phyloP scores from a whole-genome alignment of 2,329 filamentous ascomycete species.

The Tolypocladium pustulatum region DNA sequence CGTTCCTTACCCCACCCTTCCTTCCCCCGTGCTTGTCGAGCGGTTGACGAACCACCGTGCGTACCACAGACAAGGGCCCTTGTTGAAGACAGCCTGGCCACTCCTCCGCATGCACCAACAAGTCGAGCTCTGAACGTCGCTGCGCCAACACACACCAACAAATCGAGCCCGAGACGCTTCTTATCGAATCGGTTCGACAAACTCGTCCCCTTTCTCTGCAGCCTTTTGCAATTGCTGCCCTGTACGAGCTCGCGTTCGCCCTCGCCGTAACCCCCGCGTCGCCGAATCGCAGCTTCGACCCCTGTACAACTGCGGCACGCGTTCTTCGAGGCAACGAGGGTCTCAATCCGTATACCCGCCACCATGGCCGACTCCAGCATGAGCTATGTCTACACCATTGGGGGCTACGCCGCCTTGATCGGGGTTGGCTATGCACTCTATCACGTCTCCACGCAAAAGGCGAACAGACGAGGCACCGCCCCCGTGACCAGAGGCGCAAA shows the following conservation, averaged over 20 bases:
- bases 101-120: constrained; percentile 12
- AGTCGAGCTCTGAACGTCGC: constrained; percentile 6
- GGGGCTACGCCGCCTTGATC: constrained; percentile 25
- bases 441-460: constrained; percentile 22
- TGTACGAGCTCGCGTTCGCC: neutral
- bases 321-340: neutral
- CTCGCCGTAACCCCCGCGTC: neutral
- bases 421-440: constrained; percentile 25
- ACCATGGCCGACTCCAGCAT: constrained; percentile 22
- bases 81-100: constrained; percentile 22
- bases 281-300: neutral
- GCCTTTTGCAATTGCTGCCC: neutral
- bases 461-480: constrained; percentile 18
- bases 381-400: constrained; percentile 24
- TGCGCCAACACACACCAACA: constrained; percentile 1
- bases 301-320: neutral
- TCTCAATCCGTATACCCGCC: neutral
- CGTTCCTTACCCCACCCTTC: neutral
- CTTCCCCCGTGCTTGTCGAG: neutral
- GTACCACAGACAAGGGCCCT: constrained; percentile 7
- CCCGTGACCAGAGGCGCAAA: constrained; percentile 18
- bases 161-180: neutral
- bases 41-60: constrained; percentile 7
- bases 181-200: neutral
- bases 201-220: neutral